Evolutionary conservation across 2,329 filamentous ascomycete species (phyloP), one percentile per base, ranked within the genome.

Genomic region (Sclerotiophoma versabilis): DNA sequence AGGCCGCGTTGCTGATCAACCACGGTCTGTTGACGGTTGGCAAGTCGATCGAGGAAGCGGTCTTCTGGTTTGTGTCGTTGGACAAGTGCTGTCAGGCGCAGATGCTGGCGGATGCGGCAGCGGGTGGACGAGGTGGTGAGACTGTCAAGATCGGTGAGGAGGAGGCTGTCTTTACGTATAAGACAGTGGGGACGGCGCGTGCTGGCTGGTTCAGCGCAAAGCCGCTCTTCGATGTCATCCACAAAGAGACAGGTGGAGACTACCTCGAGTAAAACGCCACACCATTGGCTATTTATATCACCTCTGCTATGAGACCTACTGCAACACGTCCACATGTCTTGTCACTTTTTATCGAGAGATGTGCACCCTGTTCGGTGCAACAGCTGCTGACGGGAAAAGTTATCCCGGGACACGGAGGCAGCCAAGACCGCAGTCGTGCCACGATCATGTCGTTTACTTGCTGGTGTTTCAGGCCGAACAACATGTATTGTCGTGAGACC

Each of bases 121-220:
- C 84, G 0, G 83, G 73, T 0, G 87, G 88, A 0, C 78, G 85
- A 2, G 89, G 88, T 1, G 81, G 82, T 1, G 75, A 81, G 68
- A 89, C 88, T 0, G 76, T 90, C 25, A 87, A 88, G 72, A 88
- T 92, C 63, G 78, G 81, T 8, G 83, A 89, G 1, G 84, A 86
- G 45, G 88, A 92, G 69, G 89, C 89, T 1, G 77, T 71, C 14
- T 89, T 83, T 65, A 92, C 89, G 0, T 86, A 84, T 64, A 84
- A 87, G 73, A 81, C 84, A 0, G 78, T 91, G 3, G 89, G 89
- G 0, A 83, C 79, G 0, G 79, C 83, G 14, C 66, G 71, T 27
- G 86, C 84, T 0, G 89, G 65, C 10, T 91, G 84, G 80, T 92
- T 92, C 68, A 86, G 82, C 63, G 89, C 86, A 5, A 87, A 87